Evolutionary conservation across 1,284 basidiomycete genomes (phyloP).

Genomic region (Cryptococcus deneoformans): DNA sequence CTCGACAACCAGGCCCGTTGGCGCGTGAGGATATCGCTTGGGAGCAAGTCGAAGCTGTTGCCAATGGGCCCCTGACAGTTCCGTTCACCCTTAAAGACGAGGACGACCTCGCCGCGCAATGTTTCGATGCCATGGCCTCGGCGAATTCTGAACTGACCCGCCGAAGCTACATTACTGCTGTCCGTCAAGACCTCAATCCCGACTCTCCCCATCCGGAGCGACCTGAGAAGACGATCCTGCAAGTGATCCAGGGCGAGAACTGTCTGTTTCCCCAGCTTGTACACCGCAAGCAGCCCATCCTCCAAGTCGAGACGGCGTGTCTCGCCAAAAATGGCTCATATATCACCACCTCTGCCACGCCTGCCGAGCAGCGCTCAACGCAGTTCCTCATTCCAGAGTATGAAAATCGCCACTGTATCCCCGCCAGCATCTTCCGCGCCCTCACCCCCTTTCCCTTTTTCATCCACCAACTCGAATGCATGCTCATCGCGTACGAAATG

Average conservation of each 20-base stretch:
- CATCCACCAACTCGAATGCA: slow-evolving; percentile 22
- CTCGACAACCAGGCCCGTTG: not conserved
- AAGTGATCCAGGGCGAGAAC: not conserved
- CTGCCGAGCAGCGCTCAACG: not conserved
- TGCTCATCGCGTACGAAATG: slow-evolving; percentile 28
- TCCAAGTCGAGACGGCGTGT: slow-evolving; percentile 16
- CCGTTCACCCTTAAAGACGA: slow-evolving; percentile 13
- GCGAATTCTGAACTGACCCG: slow-evolving; percentile 19
- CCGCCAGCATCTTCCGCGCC: slow-evolving; percentile 23
- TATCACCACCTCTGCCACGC: slow-evolving; percentile 6
- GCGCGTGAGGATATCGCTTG: slow-evolving; percentile 26
- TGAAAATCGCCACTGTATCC: slow-evolving; percentile 18
- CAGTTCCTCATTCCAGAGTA: slow-evolving; percentile 25
- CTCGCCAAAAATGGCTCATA: slow-evolving; percentile 21
- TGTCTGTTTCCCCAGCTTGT: not conserved
- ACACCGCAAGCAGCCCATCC: slow-evolving; percentile 19
- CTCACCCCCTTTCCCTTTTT: slow-evolving; percentile 21
- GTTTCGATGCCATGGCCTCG: slow-evolving; percentile 23
- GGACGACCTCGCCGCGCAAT: slow-evolving; percentile 8
- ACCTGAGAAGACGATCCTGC: slow-evolving; percentile 10
- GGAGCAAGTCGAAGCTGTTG: slow-evolving; percentile 23
- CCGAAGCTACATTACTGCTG: slow-evolving; percentile 17
- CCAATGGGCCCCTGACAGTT: slow-evolving; percentile 6
- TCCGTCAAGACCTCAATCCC: slow-evolving; percentile 27
- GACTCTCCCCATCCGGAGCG: slow-evolving; percentile 19